These are phyloP conservation scores for Taiozyma sp. DNA, from an alignment of 1,139 yeast genomes.

Conservation along the genomic window DNA sequence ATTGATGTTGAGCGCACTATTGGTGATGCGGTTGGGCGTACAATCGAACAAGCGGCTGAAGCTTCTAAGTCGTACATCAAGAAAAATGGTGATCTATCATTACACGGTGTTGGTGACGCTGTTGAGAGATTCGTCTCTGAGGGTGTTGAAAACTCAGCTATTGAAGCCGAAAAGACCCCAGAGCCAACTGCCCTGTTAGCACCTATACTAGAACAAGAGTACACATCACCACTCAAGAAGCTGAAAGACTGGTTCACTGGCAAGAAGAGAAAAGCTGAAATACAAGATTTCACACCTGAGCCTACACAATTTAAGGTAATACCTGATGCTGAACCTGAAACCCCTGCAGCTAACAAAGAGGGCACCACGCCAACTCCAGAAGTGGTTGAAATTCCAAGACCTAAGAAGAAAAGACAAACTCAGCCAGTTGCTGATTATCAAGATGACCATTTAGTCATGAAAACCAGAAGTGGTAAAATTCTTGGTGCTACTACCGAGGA, in stretches of 20 bases:
- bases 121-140: slow-evolving; percentile 2
- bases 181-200: not conserved
- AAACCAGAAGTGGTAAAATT: slow-evolving; percentile 26
- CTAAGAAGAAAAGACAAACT: not conserved
- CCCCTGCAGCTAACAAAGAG: not conserved
- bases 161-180: not conserved
- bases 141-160: not conserved
- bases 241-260: not conserved
- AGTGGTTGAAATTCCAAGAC: not conserved
- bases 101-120: not conserved
- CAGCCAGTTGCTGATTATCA: not conserved
- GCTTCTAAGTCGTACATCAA: not conserved
- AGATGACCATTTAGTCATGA: slow-evolving; percentile 21
- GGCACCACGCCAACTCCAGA: not conserved
- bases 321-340: not conserved
- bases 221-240: not conserved
- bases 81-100: slow-evolving; percentile 1
- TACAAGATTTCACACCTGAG: not conserved
- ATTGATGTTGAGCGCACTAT: slow-evolving; percentile 2
- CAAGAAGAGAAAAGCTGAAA: not conserved
- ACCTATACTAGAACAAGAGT: not conserved
- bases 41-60: not conserved
- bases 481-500: slow-evolving; percentile 24
- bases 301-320: not conserved
- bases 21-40: not conserved